Evolutionary conservation across 2,329 filamentous ascomycete genomes (phyloP).

Genomic region (Ophiostoma quercus): DNA sequence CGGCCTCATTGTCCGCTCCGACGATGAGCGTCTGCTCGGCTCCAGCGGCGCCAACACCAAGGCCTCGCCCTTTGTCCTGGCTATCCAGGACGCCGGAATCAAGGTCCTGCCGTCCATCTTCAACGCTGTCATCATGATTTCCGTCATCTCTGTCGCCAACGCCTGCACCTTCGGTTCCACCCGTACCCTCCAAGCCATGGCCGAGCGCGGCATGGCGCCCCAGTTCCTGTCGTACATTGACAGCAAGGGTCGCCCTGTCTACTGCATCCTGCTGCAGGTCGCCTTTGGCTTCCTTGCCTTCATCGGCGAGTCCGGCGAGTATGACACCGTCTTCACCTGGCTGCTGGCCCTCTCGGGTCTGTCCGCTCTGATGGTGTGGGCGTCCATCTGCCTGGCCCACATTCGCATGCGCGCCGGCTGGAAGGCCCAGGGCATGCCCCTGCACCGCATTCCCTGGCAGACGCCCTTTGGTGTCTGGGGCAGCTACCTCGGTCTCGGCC

Average conservation of each 20-base stretch:
- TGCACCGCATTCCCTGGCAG: conserved; percentile 59
- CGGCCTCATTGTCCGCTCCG: conserved; percentile 32
- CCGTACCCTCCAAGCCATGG: conserved; percentile 54
- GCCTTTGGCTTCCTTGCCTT: conserved; percentile 61
- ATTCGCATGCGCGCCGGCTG: conserved; percentile 63
- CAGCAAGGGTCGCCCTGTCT: conserved; percentile 50
- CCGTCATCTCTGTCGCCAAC: conserved; percentile 64
- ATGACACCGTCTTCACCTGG: conserved; percentile 29
- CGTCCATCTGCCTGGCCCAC: conserved; percentile 61
- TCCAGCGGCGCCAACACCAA: conserved; percentile 29
- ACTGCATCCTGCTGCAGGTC: conserved; percentile 51
- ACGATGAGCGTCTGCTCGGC: conserved; percentile 32
- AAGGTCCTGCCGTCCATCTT: conserved; percentile 63
- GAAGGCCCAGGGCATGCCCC: conserved; percentile 56
- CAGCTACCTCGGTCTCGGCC: conserved; percentile 9
- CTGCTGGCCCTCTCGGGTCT: conserved; percentile 47
- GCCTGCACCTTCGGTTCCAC: conserved; percentile 57
- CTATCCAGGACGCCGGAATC: conserved; percentile 64
- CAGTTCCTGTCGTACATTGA: conserved; percentile 50
- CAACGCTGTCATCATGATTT: conserved; percentile 70
- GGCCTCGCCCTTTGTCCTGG: conserved; percentile 63
- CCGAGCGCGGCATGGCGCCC: conserved; percentile 54
- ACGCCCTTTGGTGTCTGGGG: conserved; percentile 39
- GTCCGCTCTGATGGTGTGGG: conserved; percentile 63
- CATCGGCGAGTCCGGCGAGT: conserved; percentile 49